Evolutionary conservation across 2,329 filamentous ascomycete species (phyloP), one percentile per base, ranked within the genome.

Genomic region (Aspergillus phoenicis): DNA sequence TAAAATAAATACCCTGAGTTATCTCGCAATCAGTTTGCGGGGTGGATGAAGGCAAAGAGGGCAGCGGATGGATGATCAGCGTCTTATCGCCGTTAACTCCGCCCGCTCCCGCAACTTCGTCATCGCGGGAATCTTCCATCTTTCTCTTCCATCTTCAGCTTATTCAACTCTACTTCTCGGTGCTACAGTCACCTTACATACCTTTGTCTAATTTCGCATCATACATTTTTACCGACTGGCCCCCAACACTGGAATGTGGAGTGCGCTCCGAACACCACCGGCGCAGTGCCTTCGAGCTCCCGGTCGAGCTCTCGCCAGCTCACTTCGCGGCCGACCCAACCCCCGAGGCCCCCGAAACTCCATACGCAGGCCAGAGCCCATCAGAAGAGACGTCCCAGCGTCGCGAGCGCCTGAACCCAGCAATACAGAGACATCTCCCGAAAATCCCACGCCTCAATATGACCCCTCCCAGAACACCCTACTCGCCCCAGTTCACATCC

Each of bases 401-500:
- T 56, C 64, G 5, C 47, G 20, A 62, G 3, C 52, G 60, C 41
- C 20, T 22, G 6, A 61, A 24, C 11, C 4, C 63, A 26, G 65
- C 70, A 33, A 45, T 62, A 15, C 56, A 13, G 41, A 45, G 17
- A 45, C 49, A 62, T 28, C 61, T 59, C 53, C 57, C 62, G 38
- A 75, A 76, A 75, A 76, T 80, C 80, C 52, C 70, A 69, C 2
- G 74, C 78, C 45, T 73, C 83, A 81, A 59, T 75, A 75, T 47
- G 66, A 74, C 38, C 73, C 73, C 26, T 61, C 71, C 28, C 75
- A 78, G 57, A 83, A 82, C 66, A 77, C 79, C 36, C 81, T 89
- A 24, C 75, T 87, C 41, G 79, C 86, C 7, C 84, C 86, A 8
- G 85, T 89, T 2, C 77, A 86, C 65, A 84, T 88, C 26, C 85